Evolutionary conservation across 129 eudicot species (phyloP).

Genomic region (Dittrichia graveolens): DNA sequence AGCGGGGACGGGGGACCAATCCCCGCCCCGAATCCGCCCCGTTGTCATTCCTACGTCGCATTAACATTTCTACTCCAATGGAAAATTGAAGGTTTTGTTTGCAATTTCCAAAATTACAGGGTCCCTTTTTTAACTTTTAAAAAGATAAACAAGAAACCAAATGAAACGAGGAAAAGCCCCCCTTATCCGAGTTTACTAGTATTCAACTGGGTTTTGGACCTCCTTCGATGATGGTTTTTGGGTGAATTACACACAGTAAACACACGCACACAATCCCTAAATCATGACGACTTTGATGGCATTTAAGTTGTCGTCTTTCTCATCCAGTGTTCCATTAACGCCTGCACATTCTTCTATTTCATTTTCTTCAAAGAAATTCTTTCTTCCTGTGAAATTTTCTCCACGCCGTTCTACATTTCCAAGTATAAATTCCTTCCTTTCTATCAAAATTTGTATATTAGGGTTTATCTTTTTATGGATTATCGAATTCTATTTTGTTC

Average conservation of each 20-base stretch:
- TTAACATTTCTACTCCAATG: too few relatives aligned
- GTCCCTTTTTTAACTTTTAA: neutral
- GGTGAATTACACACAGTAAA: constrained; percentile 10
- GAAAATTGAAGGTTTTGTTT: too few relatives aligned
- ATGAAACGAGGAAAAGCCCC: neutral
- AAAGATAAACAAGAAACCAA: constrained; percentile 8
- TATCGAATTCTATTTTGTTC: too few relatives aligned
- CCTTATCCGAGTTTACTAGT: constrained; percentile 16
- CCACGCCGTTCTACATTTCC: constrained; percentile 48
- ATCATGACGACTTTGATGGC: constrained; percentile 31
- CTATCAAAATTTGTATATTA: constrained; percentile 10
- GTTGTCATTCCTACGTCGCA: too few relatives aligned
- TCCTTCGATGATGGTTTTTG: constrained; percentile 25
- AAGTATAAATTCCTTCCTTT: constrained; percentile 34
- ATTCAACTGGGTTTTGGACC: constrained; percentile 16
- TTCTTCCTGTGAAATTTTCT: constrained; percentile 32
- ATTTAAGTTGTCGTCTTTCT: constrained; percentile 34
- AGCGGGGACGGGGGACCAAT: too few relatives aligned
- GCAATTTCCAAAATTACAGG: neutral
- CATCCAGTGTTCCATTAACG: constrained; percentile 24
- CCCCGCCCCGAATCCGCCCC: too few relatives aligned
- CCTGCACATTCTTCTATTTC: constrained; percentile 31
- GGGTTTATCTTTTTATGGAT: neutral
- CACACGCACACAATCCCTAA: neutral
- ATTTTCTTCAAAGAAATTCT: constrained; percentile 28